Percentiles rank a stretch among this genome's conserved stretches.
Evolutionary conservation across 1,139 yeast genomes (phyloP).

Genomic region (Zygoascus hellenicus): DNA sequence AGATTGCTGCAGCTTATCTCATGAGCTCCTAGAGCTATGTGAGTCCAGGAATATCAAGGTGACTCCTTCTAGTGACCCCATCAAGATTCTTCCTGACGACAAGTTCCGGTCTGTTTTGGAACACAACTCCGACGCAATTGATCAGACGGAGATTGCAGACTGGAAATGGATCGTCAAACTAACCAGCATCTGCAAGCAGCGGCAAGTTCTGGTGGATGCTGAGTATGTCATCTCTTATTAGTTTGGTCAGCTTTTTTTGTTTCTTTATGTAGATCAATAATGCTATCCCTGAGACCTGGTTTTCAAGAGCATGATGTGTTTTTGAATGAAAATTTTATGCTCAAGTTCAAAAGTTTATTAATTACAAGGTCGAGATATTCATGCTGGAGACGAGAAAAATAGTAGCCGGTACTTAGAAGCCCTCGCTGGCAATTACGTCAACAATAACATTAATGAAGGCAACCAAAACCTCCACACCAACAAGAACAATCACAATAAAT

Average conservation of each 20-base stretch:
- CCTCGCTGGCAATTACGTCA: slow-evolving; percentile 10
- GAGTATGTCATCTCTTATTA: slow-evolving; percentile 2
- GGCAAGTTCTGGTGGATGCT: slow-evolving; percentile 23
- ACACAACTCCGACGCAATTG: not conserved
- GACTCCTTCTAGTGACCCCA: slow-evolving; percentile 32
- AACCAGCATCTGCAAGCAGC: slow-evolving; percentile 25
- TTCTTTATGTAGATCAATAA: no score
- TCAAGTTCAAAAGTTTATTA: not conserved
- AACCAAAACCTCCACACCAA: slow-evolving; percentile 86
- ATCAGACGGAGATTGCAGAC: not conserved
- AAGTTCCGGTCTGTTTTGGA: slow-evolving; percentile 12
- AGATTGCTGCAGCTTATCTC: slow-evolving; percentile 33
- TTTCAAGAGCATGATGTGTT: not conserved
- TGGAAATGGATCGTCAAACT: slow-evolving; percentile 30
- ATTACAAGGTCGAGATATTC: not conserved
- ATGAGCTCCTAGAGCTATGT: slow-evolving; percentile 26
- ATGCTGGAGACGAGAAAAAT: not conserved
- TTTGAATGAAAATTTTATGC: no score
- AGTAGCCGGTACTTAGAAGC: not conserved
- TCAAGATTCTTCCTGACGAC: slow-evolving; percentile 20
- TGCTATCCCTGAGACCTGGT: not conserved
- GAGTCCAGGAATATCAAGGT: slow-evolving; percentile 26
- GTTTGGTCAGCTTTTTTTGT: no score
- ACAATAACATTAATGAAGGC: slow-evolving; percentile 62
- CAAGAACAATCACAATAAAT: slow-evolving; percentile 84